Base-by-base conservation (phyloP, 257 asterid genomes). In the Euphrasia confusa region DNA sequence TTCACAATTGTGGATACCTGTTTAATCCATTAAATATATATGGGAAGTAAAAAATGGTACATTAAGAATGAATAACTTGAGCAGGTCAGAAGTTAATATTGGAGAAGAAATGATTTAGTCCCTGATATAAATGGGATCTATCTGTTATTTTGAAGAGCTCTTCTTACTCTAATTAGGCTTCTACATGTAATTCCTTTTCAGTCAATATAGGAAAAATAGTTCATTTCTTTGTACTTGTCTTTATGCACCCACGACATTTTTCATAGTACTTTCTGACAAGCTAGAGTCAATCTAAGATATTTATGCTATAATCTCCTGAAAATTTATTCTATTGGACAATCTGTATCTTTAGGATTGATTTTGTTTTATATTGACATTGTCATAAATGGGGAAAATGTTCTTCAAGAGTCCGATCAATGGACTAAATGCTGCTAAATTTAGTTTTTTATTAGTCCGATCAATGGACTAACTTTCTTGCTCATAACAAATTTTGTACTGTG, bases 401-500 rank as follows among this genome's bases (percentile, higher is more conserved):
- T 21, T 9, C 56, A 28, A 61, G 27, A 53, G 7, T 44, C 57
- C 63, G 24, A 21, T 35, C 74, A 15, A 26, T 39, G 50, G 8
- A 56, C 13, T 14, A 6, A 12, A 52, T 21, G 58, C 66, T 64
- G 61, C 70, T 18, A 54, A 42, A 54, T 27, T 24, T 55, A 50
- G 39, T 61, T 74, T 48, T 60, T 70, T 35, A 17, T 64, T 8
- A 15, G 26, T 62, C 9, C 2, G 13, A 14, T 60, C 37, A 11
- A 21, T 21, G 24, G 24, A 21, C 33, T 56, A 58, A 37, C 27
- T 75, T 72, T 69, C 50, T 30, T 76, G 68, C 62, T 72, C 54
- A 78, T 64, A 50, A 58, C 56, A 45, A 47, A 60, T 30, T 71
- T 32, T 56, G 39, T 64, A 47, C 62, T 78, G 21, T 13, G 67